A percentile compares a stretch with the other conserved stretches of the same genome.
phyloP scores from a whole-genome alignment of 176 grass and related monocot species.

The Oryza nivara region DNA sequence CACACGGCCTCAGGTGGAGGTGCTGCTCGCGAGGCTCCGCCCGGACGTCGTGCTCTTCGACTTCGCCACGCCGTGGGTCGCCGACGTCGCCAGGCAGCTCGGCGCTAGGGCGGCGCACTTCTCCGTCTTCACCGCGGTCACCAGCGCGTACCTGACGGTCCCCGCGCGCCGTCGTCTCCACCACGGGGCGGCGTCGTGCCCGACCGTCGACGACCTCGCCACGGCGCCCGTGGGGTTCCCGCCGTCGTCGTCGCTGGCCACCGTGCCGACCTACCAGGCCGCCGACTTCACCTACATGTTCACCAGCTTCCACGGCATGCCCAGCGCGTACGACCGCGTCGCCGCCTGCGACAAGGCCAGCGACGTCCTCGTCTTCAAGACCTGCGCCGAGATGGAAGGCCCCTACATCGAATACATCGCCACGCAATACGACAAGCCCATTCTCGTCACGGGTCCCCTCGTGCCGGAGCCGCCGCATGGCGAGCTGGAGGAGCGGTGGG shows the following conservation, averaged over 20 bases:
- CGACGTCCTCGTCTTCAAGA: conserved; percentile 41
- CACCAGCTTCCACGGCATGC: conserved; percentile 24
- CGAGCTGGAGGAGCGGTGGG: conserved; percentile 44
- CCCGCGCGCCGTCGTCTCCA: conserved; percentile 26
- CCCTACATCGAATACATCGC: conserved; percentile 40
- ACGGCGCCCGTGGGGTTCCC: conserved; percentile 41
- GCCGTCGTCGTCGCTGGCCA: conserved; percentile 23
- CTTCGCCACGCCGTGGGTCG: conserved; percentile 50
- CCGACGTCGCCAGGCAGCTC: conserved; percentile 30
- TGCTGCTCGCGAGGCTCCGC: conserved; percentile 32
- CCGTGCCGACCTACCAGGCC: conserved; percentile 43
- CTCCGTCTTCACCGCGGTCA: conserved; percentile 43
- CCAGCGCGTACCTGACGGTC: conserved; percentile 33
- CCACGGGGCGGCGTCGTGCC: not conserved
- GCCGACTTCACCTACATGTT: conserved; percentile 47
- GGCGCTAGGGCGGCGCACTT: conserved; percentile 39
- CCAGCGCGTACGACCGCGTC: conserved; percentile 32
- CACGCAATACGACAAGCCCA: conserved; percentile 8
- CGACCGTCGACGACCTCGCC: conserved; percentile 14
- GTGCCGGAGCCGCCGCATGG: conserved; percentile 47
- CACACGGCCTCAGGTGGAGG: conserved; percentile 48
- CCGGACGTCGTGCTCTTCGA: conserved; percentile 52
- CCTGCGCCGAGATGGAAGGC: conserved; percentile 51
- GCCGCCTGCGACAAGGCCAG: not conserved
- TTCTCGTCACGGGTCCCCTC: conserved; percentile 41